These are phyloP conservation scores for Houttuynia cordata DNA, from an alignment of 164 flowering plant species.

Conservation along the genomic window DNA sequence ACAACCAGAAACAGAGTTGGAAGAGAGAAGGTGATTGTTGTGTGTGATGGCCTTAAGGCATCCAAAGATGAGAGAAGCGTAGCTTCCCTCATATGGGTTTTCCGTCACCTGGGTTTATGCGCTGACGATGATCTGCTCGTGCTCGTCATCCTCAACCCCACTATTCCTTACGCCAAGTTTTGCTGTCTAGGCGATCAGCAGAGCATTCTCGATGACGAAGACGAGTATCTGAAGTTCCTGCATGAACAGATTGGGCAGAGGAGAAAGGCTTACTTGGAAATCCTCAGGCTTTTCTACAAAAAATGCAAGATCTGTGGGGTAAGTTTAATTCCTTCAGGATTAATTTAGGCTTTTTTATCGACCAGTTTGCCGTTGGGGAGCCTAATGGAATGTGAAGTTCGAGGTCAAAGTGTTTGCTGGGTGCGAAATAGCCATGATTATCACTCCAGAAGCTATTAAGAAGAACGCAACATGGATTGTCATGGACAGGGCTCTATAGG, in stretches of 20 bases:
- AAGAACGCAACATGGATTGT: slow-evolving; percentile 22
- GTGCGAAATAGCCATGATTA: slow-evolving; percentile 11
- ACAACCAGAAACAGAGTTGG: neutral
- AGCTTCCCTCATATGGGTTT: slow-evolving; percentile 13
- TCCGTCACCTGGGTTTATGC: neutral
- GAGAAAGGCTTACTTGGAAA: slow-evolving; percentile 11
- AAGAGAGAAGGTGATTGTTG: slow-evolving; percentile 15
- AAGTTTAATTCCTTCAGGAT: slow-evolving; percentile 3
- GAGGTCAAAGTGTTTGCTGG: slow-evolving; percentile 23
- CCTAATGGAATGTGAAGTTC: slow-evolving; percentile 21
- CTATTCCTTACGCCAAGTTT: neutral
- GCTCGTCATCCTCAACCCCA: slow-evolving; percentile 16
- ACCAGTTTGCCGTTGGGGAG: neutral
- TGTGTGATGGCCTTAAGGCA: slow-evolving; percentile 18
- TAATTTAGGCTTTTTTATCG: neutral
- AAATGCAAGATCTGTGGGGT: slow-evolving; percentile 22
- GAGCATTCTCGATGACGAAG: slow-evolving; percentile 1
- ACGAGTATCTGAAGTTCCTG: slow-evolving; percentile 5
- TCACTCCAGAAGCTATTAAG: slow-evolving; percentile 19
- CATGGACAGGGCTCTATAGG: slow-evolving; percentile 21
- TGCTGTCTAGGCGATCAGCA: slow-evolving; percentile 12
- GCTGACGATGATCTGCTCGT: slow-evolving; percentile 13
- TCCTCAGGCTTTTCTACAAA: slow-evolving; percentile 20
- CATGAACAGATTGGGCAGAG: slow-evolving; percentile 10
- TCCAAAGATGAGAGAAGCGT: slow-evolving; percentile 10